Conservation (phyloP, 768 basidiomycete genomes). For the Termitomyces sp. region DNA sequence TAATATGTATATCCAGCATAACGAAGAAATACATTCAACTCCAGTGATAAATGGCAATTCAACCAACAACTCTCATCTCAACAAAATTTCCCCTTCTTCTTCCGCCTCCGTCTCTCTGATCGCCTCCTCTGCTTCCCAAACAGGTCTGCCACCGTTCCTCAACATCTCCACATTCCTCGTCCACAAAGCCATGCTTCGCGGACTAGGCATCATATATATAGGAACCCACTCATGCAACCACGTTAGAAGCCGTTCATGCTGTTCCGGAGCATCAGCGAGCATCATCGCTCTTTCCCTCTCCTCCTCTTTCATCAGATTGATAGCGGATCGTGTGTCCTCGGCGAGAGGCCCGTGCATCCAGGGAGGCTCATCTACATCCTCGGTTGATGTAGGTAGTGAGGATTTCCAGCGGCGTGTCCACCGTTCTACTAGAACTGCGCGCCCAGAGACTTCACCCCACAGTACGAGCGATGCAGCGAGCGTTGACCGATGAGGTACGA, state of each 20-base stretch:
- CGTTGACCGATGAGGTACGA: conserved; percentile 49
- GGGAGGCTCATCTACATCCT: neutral
- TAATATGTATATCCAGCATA: neutral
- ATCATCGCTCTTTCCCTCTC: neutral
- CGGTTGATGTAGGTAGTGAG: neutral
- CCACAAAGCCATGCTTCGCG: conserved; percentile 29
- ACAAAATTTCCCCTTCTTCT: neutral
- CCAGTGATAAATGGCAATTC: neutral
- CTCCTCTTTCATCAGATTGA: neutral
- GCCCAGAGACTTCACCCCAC: conserved; percentile 65
- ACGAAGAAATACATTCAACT: neutral
- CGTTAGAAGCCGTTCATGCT: conserved; percentile 37
- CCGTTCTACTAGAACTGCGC: conserved; percentile 52
- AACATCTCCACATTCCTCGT: conserved; percentile 10
- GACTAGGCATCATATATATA: conserved; percentile 34
- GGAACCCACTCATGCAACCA: conserved; percentile 63
- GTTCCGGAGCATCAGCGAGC: conserved; percentile 16
- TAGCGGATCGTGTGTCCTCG: neutral
- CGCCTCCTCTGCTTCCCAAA: conserved; percentile 3
- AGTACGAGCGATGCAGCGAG: conserved; percentile 59
- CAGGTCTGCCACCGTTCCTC: conserved; percentile 1
- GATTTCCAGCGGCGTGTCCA: conserved; percentile 16
- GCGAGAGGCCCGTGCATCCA: neutral
- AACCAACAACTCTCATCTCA: conserved; percentile 15
- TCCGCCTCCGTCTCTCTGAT: conserved; percentile 1